A percentile compares a stretch with the other conserved stretches of the same genome.
These are phyloP conservation scores for Phytophthora parvispora DNA, from an alignment of 352 stramenopile genomes.

Conservation along the genomic window DNA sequence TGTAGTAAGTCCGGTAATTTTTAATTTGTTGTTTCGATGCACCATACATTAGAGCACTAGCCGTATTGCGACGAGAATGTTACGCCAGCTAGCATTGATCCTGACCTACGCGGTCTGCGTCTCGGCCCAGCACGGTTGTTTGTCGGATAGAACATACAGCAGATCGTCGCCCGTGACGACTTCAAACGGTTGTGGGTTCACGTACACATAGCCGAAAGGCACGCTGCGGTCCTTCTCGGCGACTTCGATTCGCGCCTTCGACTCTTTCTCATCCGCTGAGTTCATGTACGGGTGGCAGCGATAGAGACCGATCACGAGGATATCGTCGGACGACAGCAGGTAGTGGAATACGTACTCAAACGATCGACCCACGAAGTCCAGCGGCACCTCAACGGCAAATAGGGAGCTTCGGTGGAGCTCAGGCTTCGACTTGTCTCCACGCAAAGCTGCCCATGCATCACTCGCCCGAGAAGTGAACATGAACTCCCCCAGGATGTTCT, in stretches of 20 bases:
- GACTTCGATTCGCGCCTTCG: conserved; percentile 60
- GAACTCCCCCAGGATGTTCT: conserved; percentile 88
- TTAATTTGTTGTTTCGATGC: no score
- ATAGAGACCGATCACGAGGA: conserved; percentile 83
- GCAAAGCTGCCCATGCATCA: conserved; percentile 41
- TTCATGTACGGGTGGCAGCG: conserved; percentile 73
- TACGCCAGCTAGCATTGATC: no score
- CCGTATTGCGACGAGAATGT: no score
- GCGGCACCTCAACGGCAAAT: conserved; percentile 83
- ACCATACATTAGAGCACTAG: no score
- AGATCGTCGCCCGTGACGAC: conserved; percentile 84
- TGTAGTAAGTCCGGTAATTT: background rate
- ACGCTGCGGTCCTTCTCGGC: conserved; percentile 73
- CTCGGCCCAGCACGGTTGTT: conserved; percentile 78
- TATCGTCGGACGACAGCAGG: conserved; percentile 82
- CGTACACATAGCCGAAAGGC: conserved; percentile 87
- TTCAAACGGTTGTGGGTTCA: conserved; percentile 84
- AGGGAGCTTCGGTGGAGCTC: conserved; percentile 76
- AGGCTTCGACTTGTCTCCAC: conserved; percentile 44
- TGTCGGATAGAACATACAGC: conserved; percentile 87
- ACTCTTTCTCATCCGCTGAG: conserved; percentile 6
- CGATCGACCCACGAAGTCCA: conserved; percentile 83
- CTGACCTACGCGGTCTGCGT: conserved; percentile 13
- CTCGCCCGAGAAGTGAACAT: conserved; percentile 87
- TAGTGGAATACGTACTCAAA: conserved; percentile 91